phyloP scores from a whole-genome alignment of 2,329 filamentous ascomycete species.

The Elsinoe perseae region DNA sequence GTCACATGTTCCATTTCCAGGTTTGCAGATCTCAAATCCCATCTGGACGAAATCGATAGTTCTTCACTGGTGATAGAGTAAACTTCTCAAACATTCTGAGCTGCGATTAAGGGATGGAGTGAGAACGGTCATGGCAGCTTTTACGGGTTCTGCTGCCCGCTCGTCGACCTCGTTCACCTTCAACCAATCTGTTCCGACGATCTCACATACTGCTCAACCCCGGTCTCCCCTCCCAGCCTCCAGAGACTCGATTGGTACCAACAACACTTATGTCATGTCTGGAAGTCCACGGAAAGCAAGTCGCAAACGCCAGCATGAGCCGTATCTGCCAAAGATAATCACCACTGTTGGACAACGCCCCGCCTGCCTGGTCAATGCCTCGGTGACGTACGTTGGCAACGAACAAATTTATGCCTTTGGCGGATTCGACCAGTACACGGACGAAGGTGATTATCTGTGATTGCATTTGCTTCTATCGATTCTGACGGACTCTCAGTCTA shows the following conservation, averaged over 20 bases:
- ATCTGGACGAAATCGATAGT: conserved; percentile 8
- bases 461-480: not conserved
- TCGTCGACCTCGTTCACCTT: not conserved
- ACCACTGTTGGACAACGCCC: conserved; percentile 57
- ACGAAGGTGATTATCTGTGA: conserved; percentile 55
- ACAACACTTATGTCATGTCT: conserved; percentile 85
- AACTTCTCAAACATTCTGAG: not conserved
- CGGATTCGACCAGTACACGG: conserved; percentile 96
- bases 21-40: not conserved
- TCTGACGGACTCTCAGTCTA: conserved; percentile 53
- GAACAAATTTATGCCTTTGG: conserved; percentile 98
- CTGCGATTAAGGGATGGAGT: not conserved
- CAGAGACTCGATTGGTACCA: conserved; percentile 36
- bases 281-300: conserved; percentile 67
- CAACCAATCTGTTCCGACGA: not conserved
- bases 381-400: conserved; percentile 96
- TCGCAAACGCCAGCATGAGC: conserved; percentile 52
- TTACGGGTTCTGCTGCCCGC: conserved; percentile 5
- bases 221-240: conserved; percentile 20
- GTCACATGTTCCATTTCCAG: conserved; percentile 8
- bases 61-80: not conserved
- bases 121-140: conserved; percentile 5
- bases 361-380: conserved; percentile 93
- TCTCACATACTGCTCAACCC: not conserved
- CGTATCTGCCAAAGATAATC: conserved; percentile 76